Percentiles rank a stretch among this genome's conserved stretches.
phyloP scores from a whole-genome alignment of 805 yeast genomes.

The Yarrowia yakushimensis region DNA sequence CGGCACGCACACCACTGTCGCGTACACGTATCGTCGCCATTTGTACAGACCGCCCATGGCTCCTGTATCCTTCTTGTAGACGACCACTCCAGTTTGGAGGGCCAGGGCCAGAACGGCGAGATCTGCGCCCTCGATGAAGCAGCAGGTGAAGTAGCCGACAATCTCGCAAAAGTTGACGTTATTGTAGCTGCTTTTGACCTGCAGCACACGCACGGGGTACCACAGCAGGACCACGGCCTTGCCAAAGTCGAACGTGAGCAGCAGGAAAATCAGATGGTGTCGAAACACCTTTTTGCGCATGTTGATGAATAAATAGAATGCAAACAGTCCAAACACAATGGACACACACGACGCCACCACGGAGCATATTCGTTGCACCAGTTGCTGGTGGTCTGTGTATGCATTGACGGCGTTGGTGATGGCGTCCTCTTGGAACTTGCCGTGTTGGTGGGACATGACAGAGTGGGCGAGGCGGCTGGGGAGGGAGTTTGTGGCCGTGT shows the following conservation, averaged over 20 bases:
- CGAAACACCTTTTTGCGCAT: slow-evolving; percentile 31
- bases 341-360: slow-evolving; percentile 51
- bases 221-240: slow-evolving; percentile 64
- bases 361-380: slow-evolving; percentile 42
- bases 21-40: slow-evolving; percentile 35
- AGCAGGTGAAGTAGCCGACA: slow-evolving; percentile 75
- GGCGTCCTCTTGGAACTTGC: slow-evolving; percentile 25
- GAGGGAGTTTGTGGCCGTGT: background rate
- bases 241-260: slow-evolving; percentile 65
- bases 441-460: background rate
- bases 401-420: slow-evolving; percentile 26
- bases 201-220: slow-evolving; percentile 57
- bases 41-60: slow-evolving; percentile 28
- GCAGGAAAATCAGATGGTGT: slow-evolving; percentile 56
- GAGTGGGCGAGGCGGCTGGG: too few relatives aligned
- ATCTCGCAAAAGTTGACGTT: slow-evolving; percentile 54
- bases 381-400: slow-evolving; percentile 30
- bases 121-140: slow-evolving; percentile 80
- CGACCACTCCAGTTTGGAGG: slow-evolving; percentile 67
- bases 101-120: slow-evolving; percentile 77
- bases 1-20: slow-evolving; percentile 56
- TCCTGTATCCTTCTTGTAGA: slow-evolving; percentile 57
- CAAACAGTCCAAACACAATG: slow-evolving; percentile 51
- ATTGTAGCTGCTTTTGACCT: slow-evolving; percentile 44
- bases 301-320: slow-evolving; percentile 51